A percentile compares a stretch with the other conserved stretches of the same genome.
Conservation (phyloP, 495 filamentous ascomycete genomes). For the Neurospora sp. region DNA sequence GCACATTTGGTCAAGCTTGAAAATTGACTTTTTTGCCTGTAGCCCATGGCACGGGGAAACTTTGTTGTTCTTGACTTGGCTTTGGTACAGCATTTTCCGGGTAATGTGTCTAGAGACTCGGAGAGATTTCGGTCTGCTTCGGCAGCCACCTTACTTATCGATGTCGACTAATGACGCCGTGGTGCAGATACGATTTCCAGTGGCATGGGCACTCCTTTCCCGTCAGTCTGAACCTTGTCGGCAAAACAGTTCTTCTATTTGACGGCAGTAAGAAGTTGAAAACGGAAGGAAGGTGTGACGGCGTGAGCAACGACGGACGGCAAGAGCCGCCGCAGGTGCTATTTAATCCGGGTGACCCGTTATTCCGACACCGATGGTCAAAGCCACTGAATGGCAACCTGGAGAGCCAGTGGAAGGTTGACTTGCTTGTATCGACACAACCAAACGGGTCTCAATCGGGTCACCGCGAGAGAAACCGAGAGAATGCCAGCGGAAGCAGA, state of each 20-base stretch:
- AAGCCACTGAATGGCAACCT: background rate
- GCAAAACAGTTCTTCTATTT: background rate
- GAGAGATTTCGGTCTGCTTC: no score
- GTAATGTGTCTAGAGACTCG: no score
- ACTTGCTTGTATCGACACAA: background rate
- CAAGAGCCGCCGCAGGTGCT: background rate
- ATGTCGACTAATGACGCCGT: no score
- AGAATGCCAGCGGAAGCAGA: background rate
- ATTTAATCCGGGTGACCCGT: background rate
- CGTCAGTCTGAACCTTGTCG: no score
- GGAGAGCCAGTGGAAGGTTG: background rate
- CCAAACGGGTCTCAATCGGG: background rate
- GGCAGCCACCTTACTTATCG: no score
- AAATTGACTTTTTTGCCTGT: no score
- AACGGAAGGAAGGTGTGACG: background rate
- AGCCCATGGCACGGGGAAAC: no score
- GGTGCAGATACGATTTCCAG: no score
- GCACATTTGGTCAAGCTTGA: no score
- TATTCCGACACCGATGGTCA: background rate
- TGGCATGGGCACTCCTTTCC: no score
- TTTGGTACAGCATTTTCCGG: no score
- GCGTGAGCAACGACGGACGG: background rate
- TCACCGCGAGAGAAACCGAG: background rate
- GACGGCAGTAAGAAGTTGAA: background rate
- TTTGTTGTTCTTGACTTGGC: no score